Conservation (phyloP, 2,329 filamentous ascomycete genomes). For the Juglanconis oblonga region DNA sequence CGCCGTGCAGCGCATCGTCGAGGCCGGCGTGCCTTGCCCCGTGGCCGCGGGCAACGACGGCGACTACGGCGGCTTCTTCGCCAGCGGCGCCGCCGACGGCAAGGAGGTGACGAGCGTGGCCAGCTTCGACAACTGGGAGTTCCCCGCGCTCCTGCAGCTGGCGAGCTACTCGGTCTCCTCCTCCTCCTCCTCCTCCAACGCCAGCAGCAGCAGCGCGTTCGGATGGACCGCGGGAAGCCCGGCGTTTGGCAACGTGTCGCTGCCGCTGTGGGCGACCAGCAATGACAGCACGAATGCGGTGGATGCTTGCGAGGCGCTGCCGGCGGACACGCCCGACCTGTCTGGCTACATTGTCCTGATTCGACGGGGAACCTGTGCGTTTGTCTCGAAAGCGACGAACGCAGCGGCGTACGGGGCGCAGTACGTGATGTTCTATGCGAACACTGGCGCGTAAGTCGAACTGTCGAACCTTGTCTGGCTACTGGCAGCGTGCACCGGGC, state of each 20-base stretch:
- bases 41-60: slow-evolving; percentile 9
- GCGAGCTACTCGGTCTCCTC: neutral
- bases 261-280: neutral
- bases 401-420: neutral
- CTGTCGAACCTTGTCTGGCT: neutral
- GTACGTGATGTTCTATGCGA: slow-evolving; percentile 4
- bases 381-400: neutral
- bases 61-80: neutral
- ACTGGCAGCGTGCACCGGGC: neutral
- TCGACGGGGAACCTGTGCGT: neutral
- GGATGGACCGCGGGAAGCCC: neutral
- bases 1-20: slow-evolving; percentile 3
- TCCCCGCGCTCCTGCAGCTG: neutral
- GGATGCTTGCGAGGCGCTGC: slow-evolving; percentile 2
- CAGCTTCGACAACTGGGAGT: neutral
- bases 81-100: neutral
- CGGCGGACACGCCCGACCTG: neutral
- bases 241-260: slow-evolving; percentile 2
- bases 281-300: neutral
- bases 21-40: neutral
- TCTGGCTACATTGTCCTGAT: slow-evolving; percentile 1
- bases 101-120: slow-evolving; percentile 1
- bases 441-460: neutral
- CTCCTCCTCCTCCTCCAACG: neutral
- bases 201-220: neutral